Evolutionary conservation across 2,329 filamentous ascomycete species (phyloP), one percentile per base, ranked within the genome.

Genomic region (Coleophoma crateriformis): DNA sequence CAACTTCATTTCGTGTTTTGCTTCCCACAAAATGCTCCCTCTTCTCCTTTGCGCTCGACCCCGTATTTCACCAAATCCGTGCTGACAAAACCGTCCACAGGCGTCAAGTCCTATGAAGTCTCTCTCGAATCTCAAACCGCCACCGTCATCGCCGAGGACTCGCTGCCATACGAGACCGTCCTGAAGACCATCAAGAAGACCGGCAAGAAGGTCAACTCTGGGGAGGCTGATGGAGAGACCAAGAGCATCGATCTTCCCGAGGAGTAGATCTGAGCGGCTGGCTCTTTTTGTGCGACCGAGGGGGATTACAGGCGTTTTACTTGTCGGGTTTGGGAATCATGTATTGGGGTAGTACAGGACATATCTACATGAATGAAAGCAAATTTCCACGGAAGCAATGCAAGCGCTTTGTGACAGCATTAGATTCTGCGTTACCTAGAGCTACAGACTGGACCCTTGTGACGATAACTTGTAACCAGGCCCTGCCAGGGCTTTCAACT

Each of bases 181-280:
- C 82, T 95, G 54, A 78, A 81, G 67, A 95, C 88, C 68, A 96
- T 96, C 69, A 84, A 87, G 78, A 96, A 96, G 83, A 96, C 91
- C 12, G 91, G 91, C 64, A 96, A 96, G 82, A 87, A 86, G 64
- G 84, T 96, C 67, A 95, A 87, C 71, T 83, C 78, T 27, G 87
- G 79, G 59, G 81, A 83, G 74, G 85, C 78, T 20, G 86, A 91
- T 65, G 87, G 87, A 48, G 75, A 79, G 52, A 65, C 67, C 50
- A 71, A 72, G 67, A 76, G 76, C 53, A 67, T 82, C 54, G 74
- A 74, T 61, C 61, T 79, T 27, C 58, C 68, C 27, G 68, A 68
- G 32, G 41, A 44, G 32, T 44, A 44, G 22, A 44, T 27, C 27
- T 27, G 27, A 7, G 27, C 27, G 27, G 27, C 27, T 27, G 8